Percentiles rank a stretch among this genome's conserved stretches.
Conservation (phyloP, 129 eudicot species). For the Helianthus tuberosus region DNA sequence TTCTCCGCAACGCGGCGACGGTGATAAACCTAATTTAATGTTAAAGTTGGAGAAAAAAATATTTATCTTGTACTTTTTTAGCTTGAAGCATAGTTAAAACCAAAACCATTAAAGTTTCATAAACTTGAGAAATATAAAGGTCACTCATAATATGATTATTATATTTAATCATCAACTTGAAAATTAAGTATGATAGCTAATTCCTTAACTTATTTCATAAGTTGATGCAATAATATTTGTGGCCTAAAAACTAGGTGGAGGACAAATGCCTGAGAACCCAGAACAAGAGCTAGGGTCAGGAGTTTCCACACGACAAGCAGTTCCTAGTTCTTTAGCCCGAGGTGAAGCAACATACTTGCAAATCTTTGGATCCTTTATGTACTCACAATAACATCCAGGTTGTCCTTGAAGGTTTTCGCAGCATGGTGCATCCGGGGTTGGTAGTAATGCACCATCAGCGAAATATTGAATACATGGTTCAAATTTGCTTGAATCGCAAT, state of each 20-base stretch:
- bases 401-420: background rate
- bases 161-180: background rate
- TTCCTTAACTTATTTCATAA: background rate
- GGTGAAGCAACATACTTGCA: background rate
- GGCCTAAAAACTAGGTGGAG: background rate
- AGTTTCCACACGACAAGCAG: background rate
- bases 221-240: background rate
- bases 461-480: slow-evolving; percentile 5
- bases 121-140: no score
- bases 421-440: background rate
- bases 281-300: background rate
- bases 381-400: slow-evolving; percentile 10
- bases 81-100: no score
- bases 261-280: background rate
- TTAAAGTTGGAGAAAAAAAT: no score
- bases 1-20: no score
- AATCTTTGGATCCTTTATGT: background rate
- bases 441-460: background rate
- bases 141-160: background rate
- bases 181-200: background rate
- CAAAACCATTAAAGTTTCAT: no score
- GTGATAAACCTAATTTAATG: no score
- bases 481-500: background rate
- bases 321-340: background rate
- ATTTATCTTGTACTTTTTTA: no score